Evolutionary conservation across 2,329 filamentous ascomycete genomes (phyloP), one percentile per base, ranked within the genome.

Genomic region (Curvularia sp.): DNA sequence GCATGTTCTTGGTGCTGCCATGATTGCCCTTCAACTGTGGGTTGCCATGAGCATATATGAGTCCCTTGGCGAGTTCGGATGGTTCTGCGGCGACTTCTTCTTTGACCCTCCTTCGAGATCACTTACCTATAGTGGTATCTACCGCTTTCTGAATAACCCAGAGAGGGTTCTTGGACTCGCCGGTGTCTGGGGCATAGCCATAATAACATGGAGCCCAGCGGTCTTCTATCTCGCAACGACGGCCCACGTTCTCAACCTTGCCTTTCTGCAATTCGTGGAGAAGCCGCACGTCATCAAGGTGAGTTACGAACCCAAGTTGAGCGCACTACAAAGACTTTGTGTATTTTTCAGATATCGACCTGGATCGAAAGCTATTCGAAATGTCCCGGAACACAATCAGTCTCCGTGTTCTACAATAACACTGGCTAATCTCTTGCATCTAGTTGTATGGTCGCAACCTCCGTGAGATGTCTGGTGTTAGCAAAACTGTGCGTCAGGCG

Each of bases 61-160:
- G 49, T 96, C 92, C 1, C 86, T 99, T 0, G 95, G 95, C 55
- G 95, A 99, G 73, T 99, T 98, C 71, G 95, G 95, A 69, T 99
- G 94, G 94, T 53, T 53, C 30, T 53, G 50, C 73, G 95, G 95
- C 18, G 95, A 99, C 75, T 99, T 98, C 82, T 98, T 99, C 83
- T 97, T 95, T 74, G 92, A 97, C 61, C 89, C 92, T 45, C 87
- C 89, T 10, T 89, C 89, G 12, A 96, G 95, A 78, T 74, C 72
- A 30, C 83, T 98, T 61, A 98, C 92, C 0, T 99, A 99, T 79
- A 93, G 90, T 67, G 96, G 94, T 61, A 99, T 99, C 70, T 99
- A 99, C 77, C 92, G 95, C 47, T 99, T 96, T 79, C 83, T 99
- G 66, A 99, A 99, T 80, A 99, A 98, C 72, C 95, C 95, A 0